These are phyloP conservation scores for Aspergillus quadricinctus DNA, from an alignment of 2,329 filamentous ascomycete genomes.

Conservation along the genomic window DNA sequence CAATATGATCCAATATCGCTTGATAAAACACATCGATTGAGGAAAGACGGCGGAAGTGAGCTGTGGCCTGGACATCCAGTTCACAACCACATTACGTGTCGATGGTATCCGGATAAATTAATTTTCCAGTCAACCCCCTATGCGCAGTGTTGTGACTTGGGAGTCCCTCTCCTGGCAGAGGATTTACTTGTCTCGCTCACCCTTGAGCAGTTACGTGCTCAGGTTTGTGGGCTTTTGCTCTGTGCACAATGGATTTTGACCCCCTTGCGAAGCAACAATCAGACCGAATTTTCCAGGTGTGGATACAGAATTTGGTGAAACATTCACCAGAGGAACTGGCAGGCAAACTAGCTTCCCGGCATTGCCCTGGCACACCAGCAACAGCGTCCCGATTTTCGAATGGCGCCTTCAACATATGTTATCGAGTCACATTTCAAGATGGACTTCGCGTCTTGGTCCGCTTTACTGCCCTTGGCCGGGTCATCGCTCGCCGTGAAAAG, in stretches of 20 bases:
- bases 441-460: conserved; percentile 22
- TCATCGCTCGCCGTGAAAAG: conserved; percentile 25
- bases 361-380: conserved; percentile 15
- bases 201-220: no score
- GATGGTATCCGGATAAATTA: no score
- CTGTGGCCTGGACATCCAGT: no score
- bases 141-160: no score
- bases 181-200: no score
- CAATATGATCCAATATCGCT: no score
- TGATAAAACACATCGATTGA: no score
- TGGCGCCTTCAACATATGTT: conserved; percentile 30
- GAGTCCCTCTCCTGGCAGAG: no score
- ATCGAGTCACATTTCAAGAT: conserved; percentile 24
- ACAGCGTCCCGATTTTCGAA: conserved; percentile 19
- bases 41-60: no score
- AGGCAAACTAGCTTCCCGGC: conserved; percentile 18
- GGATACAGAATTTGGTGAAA: conserved; percentile 19
- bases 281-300: conserved; percentile 18
- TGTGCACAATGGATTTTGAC: conserved; percentile 20
- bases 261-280: conserved; percentile 3
- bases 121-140: no score
- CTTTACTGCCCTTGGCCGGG: conserved; percentile 25
- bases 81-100: no score
- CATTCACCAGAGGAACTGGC: conserved; percentile 21
- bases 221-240: no score